A percentile compares a stretch with the other conserved stretches of the same genome.
These are phyloP conservation scores for Mucor indicus DNA, from an alignment of 371 early-diverging fungal genomes.

Conservation along the genomic window DNA sequence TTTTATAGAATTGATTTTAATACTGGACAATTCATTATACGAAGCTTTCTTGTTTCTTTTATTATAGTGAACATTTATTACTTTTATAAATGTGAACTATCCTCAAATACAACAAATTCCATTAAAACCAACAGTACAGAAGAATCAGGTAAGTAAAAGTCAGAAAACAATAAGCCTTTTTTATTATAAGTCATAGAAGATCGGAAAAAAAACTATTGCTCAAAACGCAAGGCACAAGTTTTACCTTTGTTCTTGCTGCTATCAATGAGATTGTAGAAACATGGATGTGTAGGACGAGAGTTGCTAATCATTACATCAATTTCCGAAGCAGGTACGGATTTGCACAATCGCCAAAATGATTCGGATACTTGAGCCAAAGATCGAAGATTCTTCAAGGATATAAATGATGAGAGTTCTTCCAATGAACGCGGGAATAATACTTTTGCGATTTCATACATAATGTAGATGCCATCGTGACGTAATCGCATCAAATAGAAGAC, in stretches of 20 bases:
- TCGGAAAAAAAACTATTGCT: constrained; percentile 21
- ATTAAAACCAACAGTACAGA: constrained; percentile 19
- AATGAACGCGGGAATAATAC: constrained; percentile 20
- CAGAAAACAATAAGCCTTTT: constrained; percentile 22
- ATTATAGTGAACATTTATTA: constrained; percentile 13
- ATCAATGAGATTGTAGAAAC: constrained; percentile 22
- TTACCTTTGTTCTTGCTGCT: constrained; percentile 15
- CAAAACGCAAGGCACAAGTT: constrained; percentile 22
- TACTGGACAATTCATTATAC: constrained; percentile 15
- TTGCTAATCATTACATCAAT: constrained; percentile 21
- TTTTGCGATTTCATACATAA: constrained; percentile 22
- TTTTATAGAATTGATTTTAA: neutral
- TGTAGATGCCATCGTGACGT: constrained; percentile 21
- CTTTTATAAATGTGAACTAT: constrained; percentile 9
- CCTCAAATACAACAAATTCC: constrained; percentile 17
- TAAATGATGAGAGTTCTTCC: constrained; percentile 16
- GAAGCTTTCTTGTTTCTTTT: constrained; percentile 16
- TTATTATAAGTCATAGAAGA: constrained; percentile 15
- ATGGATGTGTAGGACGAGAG: constrained; percentile 18
- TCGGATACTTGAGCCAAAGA: constrained; percentile 20
- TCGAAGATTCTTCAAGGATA: constrained; percentile 17
- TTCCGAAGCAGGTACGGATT: constrained; percentile 20
- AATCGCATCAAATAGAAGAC: constrained; percentile 22
- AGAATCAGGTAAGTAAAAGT: constrained; percentile 21
- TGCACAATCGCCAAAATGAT: constrained; percentile 21